phyloP scores from a whole-genome alignment of 768 basidiomycete genomes.

The Russula brevipes region DNA sequence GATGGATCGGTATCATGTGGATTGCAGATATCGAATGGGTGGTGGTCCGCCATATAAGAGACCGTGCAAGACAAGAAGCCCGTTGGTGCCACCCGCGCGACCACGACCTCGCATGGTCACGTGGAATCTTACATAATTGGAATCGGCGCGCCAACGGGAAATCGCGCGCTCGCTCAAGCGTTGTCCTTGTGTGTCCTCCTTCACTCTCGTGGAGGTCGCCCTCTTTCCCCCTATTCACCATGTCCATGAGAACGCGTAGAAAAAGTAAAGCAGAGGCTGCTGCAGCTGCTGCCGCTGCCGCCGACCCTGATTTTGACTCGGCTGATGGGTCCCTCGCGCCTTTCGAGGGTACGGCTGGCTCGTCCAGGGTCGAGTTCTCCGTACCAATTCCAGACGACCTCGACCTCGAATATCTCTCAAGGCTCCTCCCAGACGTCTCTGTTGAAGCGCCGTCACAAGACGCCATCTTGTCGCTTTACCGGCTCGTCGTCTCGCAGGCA shows the following conservation, averaged over 20 bases:
- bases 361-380: slow-evolving; percentile 36
- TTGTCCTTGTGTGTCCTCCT: neutral
- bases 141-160: neutral
- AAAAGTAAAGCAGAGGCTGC: slow-evolving; percentile 53
- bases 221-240: slow-evolving; percentile 29
- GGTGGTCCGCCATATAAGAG: too few species aligned
- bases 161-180: neutral
- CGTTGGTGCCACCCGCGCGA: too few species aligned
- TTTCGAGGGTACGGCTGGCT: slow-evolving; percentile 31
- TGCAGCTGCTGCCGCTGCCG: slow-evolving; percentile 30
- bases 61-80: too few species aligned
- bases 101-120: too few species aligned
- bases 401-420: slow-evolving; percentile 54
- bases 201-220: neutral
- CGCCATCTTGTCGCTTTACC: slow-evolving; percentile 56
- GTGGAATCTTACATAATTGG: neutral
- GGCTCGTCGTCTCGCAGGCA: slow-evolving; percentile 53
- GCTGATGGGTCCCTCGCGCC: slow-evolving; percentile 32
- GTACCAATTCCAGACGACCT: slow-evolving; percentile 62
- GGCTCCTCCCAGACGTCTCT: slow-evolving; percentile 56
- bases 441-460: slow-evolving; percentile 55
- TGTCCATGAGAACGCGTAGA: slow-evolving; percentile 53
- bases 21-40: too few species aligned
- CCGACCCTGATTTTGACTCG: slow-evolving; percentile 24
- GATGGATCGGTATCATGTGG: too few species aligned